A percentile compares a stretch with the other conserved stretches of the same genome.
Evolutionary conservation across 1,139 yeast species (phyloP).

Genomic region (Magnusiomyces fungicola): DNA sequence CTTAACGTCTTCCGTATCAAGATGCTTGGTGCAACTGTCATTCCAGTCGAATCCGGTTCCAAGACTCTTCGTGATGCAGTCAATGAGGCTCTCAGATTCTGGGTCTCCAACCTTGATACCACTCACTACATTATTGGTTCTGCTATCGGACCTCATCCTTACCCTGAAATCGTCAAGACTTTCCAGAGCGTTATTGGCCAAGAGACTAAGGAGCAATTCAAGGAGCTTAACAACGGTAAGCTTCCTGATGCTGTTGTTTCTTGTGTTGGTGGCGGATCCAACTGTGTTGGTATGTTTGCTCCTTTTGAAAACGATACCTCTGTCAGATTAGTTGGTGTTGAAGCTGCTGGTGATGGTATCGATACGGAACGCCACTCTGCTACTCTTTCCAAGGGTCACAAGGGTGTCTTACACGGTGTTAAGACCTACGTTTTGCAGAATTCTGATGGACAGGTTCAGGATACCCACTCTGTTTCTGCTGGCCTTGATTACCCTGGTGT

Average conservation of each 20-base stretch:
- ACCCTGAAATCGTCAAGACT: slow-evolving; percentile 94
- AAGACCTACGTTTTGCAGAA: slow-evolving; percentile 88
- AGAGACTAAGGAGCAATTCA: slow-evolving; percentile 89
- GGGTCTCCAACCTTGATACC: slow-evolving; percentile 82
- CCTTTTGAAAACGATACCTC: slow-evolving; percentile 78
- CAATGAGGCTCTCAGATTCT: slow-evolving; percentile 88
- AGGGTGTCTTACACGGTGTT: slow-evolving; percentile 98
- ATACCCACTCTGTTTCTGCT: slow-evolving; percentile 96
- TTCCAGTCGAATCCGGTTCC: slow-evolving; percentile 91
- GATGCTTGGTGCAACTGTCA: slow-evolving; percentile 89
- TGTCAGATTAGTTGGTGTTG: slow-evolving; percentile 85
- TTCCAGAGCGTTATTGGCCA: slow-evolving; percentile 96
- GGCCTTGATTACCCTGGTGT: slow-evolving; percentile 99
- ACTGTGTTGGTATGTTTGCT: slow-evolving; percentile 90
- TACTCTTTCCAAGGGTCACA: slow-evolving; percentile 82
- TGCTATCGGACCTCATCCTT: slow-evolving; percentile 99
- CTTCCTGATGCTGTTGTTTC: slow-evolving; percentile 94
- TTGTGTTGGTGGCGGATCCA: slow-evolving; percentile 99
- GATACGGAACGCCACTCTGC: slow-evolving; percentile 87
- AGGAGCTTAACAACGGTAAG: slow-evolving; percentile 64
- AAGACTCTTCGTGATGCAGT: slow-evolving; percentile 96
- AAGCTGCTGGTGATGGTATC: slow-evolving; percentile 98
- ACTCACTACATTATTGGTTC: slow-evolving; percentile 97
- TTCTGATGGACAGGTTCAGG: slow-evolving; percentile 90
- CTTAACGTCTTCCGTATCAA: slow-evolving; percentile 96